A percentile compares a stretch with the other conserved stretches of the same genome.
Conservation (phyloP, 176 grass and related monocot genomes). For the Oryza australiensis region DNA sequence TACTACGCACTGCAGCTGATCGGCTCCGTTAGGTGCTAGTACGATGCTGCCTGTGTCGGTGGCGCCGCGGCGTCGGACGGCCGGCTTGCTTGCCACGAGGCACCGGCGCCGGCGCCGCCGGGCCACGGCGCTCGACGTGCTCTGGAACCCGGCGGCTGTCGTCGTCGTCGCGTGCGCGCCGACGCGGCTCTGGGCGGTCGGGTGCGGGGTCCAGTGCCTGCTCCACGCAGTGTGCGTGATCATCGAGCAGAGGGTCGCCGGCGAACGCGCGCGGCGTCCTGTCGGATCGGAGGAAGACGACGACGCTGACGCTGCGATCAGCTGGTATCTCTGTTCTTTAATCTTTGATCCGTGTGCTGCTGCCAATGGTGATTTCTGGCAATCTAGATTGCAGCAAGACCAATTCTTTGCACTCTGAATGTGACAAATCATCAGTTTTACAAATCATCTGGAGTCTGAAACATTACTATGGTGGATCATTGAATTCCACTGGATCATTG, state of each 20-base stretch:
- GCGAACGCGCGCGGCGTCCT: too few species aligned
- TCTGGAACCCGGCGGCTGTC: constrained; percentile 57
- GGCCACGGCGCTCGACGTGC: constrained; percentile 35
- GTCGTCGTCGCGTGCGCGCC: constrained; percentile 30
- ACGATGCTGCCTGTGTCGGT: constrained; percentile 4
- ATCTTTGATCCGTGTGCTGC: not conserved
- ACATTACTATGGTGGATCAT: constrained; percentile 66
- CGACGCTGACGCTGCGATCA: not conserved
- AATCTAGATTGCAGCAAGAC: not conserved
- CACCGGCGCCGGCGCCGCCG: not conserved
- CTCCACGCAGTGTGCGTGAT: constrained; percentile 42
- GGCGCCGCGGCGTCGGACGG: constrained; percentile 20
- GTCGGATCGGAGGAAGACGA: constrained; percentile 11
- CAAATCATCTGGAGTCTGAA: constrained; percentile 49
- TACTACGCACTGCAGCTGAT: not conserved
- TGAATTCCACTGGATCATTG: constrained; percentile 54
- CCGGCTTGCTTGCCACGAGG: too few species aligned
- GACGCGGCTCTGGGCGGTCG: constrained; percentile 45
- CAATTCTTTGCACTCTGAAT: not conserved
- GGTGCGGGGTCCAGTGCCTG: constrained; percentile 51
- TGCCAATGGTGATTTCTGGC: not conserved
- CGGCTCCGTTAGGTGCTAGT: not conserved
- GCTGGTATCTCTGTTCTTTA: not conserved
- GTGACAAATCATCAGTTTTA: constrained; percentile 21
- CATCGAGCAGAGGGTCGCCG: constrained; percentile 20